These are phyloP conservation scores for Skeletonema tropicum DNA, from an alignment of 108 stramenopile species.

Conservation along the genomic window DNA sequence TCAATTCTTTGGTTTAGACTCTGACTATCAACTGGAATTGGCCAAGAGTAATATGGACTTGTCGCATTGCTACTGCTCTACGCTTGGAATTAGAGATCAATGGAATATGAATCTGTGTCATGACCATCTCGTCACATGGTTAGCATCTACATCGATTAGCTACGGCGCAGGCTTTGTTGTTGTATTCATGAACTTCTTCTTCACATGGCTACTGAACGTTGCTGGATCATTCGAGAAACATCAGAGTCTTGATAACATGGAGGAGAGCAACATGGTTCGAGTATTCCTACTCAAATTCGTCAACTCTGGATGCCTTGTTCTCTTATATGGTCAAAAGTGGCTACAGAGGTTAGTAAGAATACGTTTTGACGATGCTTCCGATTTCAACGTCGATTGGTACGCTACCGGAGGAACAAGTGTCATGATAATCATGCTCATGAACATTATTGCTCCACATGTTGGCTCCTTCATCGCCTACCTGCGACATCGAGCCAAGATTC, in stretches of 20 bases:
- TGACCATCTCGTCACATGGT: slow-evolving; percentile 28
- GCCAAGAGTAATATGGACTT: slow-evolving; percentile 28
- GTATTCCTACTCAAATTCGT: slow-evolving; percentile 65
- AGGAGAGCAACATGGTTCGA: slow-evolving; percentile 55
- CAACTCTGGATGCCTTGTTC: slow-evolving; percentile 58
- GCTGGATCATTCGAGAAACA: slow-evolving; percentile 66
- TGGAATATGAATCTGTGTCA: slow-evolving; percentile 45
- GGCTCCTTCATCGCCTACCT: slow-evolving; percentile 44
- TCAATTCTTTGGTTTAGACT: slow-evolving; percentile 30
- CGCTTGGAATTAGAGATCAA: slow-evolving; percentile 36
- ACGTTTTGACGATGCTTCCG: slow-evolving; percentile 49
- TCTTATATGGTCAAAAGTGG: slow-evolving; percentile 52
- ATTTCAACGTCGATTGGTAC: slow-evolving; percentile 63
- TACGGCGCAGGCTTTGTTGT: slow-evolving; percentile 58
- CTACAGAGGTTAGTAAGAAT: slow-evolving; percentile 41
- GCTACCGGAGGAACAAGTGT: slow-evolving; percentile 51
- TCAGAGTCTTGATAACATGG: slow-evolving; percentile 58
- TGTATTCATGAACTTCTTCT: slow-evolving; percentile 52
- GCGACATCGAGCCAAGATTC: slow-evolving; percentile 37
- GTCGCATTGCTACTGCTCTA: slow-evolving; percentile 59
- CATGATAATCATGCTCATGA: slow-evolving; percentile 55
- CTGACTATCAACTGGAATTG: slow-evolving; percentile 36
- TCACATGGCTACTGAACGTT: slow-evolving; percentile 54
- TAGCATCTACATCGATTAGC: slow-evolving; percentile 37
- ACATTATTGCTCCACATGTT: slow-evolving; percentile 52